Base-by-base conservation (phyloP, 176 grass and related monocot species). In the Carex myosuroides region DNA sequence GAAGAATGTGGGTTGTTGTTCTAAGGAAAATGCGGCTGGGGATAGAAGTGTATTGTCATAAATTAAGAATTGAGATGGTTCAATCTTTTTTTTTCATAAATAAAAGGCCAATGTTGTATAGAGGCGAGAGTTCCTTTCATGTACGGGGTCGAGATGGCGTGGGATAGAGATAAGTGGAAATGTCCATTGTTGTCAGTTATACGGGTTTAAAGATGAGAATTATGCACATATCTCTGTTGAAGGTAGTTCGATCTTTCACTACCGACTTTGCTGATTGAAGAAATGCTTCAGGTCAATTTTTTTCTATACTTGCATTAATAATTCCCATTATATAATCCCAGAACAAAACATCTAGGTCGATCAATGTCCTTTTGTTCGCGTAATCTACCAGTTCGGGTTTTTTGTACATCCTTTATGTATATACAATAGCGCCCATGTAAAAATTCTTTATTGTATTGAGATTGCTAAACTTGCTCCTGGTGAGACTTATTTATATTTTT, bases 1-100 rank as follows among this genome's bases (percentile, higher is more conserved):
- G 22, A 53, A 55, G 44, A 83, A 68, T 83, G 17, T 64, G 79
- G 42, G 78, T 81, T 54, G n/a, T 82, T 82, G 8, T 63, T 83
- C 39, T 46, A 37, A 53, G 44, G 33, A 52, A 66, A 53, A 64
- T 62, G 37, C 2, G 64, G 72, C 29, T 41, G 61, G 54, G 63
- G 11, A 70, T 78, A 41, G 71, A 65, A 61, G 50, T 46, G 11
- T 63, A 66, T 65, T 82, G 18, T 76, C 60, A 21, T 78, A 64
- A 78, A 32, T 87, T 87, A 87, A 75, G 54, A 54, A 50, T 75
- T 57, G 39, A 37, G 65, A 87, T 87, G 68, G 68, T 83, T 73
- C 70, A 66, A 82, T 67, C 44, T 52, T 83, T 74, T 83, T 60
- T 57, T 57, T 44, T 42, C 60, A 46, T 17, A 76, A 82, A 87